A percentile compares a stretch with the other conserved stretches of the same genome.
Evolutionary conservation across 2,329 filamentous ascomycete species (phyloP).

Genomic region (Apiospora kogelbergensis): DNA sequence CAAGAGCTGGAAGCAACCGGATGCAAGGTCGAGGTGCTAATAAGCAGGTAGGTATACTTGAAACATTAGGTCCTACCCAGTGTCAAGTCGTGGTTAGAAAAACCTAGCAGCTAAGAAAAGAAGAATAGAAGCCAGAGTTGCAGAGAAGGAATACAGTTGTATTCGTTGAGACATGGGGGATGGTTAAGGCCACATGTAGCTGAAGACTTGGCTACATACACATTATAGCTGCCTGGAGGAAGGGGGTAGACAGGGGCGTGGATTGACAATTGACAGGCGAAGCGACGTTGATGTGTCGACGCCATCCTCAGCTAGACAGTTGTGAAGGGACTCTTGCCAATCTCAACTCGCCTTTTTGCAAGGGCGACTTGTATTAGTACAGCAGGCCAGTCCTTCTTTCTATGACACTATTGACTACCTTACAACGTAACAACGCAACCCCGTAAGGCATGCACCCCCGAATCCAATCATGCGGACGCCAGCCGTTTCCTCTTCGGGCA

Average conservation of each 20-base stretch:
- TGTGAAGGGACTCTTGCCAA: background rate
- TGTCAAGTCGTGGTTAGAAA: background rate
- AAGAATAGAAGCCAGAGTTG: background rate
- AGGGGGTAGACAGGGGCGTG: too few relatives aligned
- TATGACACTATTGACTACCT: too few relatives aligned
- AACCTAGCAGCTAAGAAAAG: background rate
- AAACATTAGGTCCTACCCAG: background rate
- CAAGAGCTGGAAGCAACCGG: background rate
- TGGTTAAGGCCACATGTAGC: background rate
- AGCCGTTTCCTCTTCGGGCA: background rate
- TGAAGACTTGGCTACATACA: background rate
- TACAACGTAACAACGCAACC: too few relatives aligned
- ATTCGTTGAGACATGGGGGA: background rate
- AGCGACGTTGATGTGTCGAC: background rate
- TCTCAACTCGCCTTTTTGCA: background rate
- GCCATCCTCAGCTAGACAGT: background rate
- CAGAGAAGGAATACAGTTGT: too few relatives aligned
- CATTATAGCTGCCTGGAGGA: background rate
- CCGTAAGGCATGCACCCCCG: too few relatives aligned
- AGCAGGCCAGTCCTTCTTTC: too few relatives aligned
- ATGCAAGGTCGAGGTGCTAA: background rate
- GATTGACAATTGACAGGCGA: background rate
- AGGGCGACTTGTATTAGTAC: background rate
- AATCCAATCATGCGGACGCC: too few relatives aligned
- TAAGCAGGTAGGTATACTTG: background rate